Conservation (phyloP, 1,284 basidiomycete species). For the Rhodotorula sp. region DNA sequence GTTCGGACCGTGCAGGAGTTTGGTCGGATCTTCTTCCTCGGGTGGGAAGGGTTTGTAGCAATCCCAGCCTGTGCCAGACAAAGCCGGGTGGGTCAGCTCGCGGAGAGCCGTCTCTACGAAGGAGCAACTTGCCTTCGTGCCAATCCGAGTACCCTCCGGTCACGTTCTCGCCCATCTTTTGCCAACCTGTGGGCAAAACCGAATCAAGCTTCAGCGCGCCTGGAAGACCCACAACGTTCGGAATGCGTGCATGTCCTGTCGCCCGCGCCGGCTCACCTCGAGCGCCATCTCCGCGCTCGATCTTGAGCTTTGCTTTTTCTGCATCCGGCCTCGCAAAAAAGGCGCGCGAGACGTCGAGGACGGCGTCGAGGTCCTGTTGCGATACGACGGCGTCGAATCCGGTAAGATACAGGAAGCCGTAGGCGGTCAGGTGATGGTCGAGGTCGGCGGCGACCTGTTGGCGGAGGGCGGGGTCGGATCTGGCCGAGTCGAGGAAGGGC, state of each 20-base stretch:
- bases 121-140: slow-evolving; percentile 20
- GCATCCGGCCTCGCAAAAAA: slow-evolving; percentile 71
- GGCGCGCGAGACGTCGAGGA: slow-evolving; percentile 61
- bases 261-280: slow-evolving; percentile 35
- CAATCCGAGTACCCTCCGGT: slow-evolving; percentile 64
- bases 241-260: not conserved
- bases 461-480: not conserved
- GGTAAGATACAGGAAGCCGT: slow-evolving; percentile 79
- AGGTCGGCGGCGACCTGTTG: slow-evolving; percentile 46
- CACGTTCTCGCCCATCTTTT: slow-evolving; percentile 69
- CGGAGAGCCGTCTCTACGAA: no score
- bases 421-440: slow-evolving; percentile 70
- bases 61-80: not conserved
- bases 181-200: slow-evolving; percentile 38
- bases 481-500: slow-evolving; percentile 36
- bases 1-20: slow-evolving; percentile 73
- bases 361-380: slow-evolving; percentile 62
- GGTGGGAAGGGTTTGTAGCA: slow-evolving; percentile 48
- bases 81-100: no score
- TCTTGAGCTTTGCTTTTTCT: slow-evolving; percentile 67
- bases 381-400: slow-evolving; percentile 59
- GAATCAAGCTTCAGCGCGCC: no score
- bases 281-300: slow-evolving; percentile 58
- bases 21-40: slow-evolving; percentile 64
- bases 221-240: not conserved